phyloP scores from a whole-genome alignment of 2,329 filamentous ascomycete genomes.

The Pseudogymnoascus sp. region DNA sequence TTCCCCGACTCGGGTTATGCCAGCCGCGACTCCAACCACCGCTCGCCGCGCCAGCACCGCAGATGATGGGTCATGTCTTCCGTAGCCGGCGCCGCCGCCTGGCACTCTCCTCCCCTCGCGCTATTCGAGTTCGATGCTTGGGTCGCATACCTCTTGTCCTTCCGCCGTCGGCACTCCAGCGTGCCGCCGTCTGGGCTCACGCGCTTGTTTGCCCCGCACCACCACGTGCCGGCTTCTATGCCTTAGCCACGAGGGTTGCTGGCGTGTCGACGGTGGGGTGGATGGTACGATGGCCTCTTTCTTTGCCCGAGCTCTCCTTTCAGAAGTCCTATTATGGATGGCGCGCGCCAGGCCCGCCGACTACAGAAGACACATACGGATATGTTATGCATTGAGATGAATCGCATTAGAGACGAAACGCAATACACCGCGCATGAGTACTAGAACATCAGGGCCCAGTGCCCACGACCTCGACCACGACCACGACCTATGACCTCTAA shows the following conservation, averaged over 20 bases:
- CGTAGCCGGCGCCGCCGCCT: conserved; percentile 26
- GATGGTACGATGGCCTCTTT: background rate
- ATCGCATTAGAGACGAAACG: background rate
- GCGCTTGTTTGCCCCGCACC: conserved; percentile 26
- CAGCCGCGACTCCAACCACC: conserved; percentile 24
- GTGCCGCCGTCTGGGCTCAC: conserved; percentile 27
- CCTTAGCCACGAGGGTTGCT: background rate
- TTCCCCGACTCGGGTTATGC: conserved; percentile 29
- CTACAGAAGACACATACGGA: background rate
- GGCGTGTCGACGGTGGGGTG: background rate
- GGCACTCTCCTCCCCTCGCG: conserved; percentile 25
- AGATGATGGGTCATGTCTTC: conserved; percentile 31
- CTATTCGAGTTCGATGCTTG: conserved; percentile 27
- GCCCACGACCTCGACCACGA: conserved; percentile 4
- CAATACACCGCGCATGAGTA: conserved; percentile 4
- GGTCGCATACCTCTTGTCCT: conserved; percentile 27
- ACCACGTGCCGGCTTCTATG: conserved; percentile 7
- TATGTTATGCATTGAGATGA: background rate
- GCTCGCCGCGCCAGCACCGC: conserved; percentile 22
- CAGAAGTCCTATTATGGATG: conserved; percentile 3
- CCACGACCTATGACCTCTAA: conserved; percentile 3
- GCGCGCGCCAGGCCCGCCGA: background rate
- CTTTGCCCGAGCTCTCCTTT: background rate
- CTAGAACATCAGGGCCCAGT: background rate
- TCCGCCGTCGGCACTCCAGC: conserved; percentile 24